Conservation (phyloP, 1,139 yeast genomes). For the Sugiyamaella paludigena region DNA sequence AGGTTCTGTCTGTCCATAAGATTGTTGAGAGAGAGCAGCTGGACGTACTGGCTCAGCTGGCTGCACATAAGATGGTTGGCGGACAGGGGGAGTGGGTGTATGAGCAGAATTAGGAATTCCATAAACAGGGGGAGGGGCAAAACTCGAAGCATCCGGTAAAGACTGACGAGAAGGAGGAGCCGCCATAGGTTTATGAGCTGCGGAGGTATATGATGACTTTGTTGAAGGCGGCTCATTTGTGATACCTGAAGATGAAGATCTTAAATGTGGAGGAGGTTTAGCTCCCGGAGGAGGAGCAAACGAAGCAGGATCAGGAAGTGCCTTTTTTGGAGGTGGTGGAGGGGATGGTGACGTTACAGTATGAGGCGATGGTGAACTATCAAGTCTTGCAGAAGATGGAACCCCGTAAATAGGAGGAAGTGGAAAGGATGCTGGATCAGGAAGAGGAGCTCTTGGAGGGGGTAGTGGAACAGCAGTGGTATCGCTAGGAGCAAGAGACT, state of each 20-base stretch:
- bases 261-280: conserved; percentile 11
- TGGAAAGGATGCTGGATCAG: conserved; percentile 20
- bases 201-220: background rate
- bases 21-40: conserved; percentile 2
- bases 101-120: conserved; percentile 19
- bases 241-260: conserved; percentile 16
- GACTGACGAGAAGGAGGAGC: conserved; percentile 26
- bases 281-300: conserved; percentile 47
- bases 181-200: background rate
- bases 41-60: conserved; percentile 3
- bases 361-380: conserved; percentile 6
- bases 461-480: conserved; percentile 7
- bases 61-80: conserved; percentile 8
- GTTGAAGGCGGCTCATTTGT: background rate
- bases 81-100: conserved; percentile 13
- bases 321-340: conserved; percentile 22
- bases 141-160: conserved; percentile 42
- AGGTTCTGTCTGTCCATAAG: conserved; percentile 1
- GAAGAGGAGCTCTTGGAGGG: conserved; percentile 18
- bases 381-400: conserved; percentile 7
- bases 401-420: conserved; percentile 21
- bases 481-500: conserved; percentile 2
- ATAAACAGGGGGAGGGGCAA: conserved; percentile 44
- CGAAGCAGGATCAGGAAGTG: conserved; percentile 42
- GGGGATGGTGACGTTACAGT: conserved; percentile 12